phyloP scores from a whole-genome alignment of 2,329 filamentous ascomycete genomes.

The Pyrenophora tritici-repentis region DNA sequence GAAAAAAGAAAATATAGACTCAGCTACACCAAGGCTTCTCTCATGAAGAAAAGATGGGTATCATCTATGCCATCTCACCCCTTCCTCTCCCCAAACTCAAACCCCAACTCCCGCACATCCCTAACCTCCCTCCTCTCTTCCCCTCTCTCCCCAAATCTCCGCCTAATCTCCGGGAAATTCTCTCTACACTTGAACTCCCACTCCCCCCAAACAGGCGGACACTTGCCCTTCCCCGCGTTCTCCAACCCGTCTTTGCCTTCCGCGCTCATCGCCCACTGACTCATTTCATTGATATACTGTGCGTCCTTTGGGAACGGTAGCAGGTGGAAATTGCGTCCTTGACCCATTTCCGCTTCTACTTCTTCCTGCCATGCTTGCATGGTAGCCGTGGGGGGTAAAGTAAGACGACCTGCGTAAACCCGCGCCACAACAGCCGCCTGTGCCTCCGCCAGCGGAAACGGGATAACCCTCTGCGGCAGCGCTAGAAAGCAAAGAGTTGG shows the following conservation, averaged over 20 bases:
- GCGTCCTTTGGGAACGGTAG: slow-evolving; percentile 66
- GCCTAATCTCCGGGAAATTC: slow-evolving; percentile 70
- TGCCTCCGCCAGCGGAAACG: slow-evolving; percentile 78
- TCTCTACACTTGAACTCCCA: slow-evolving; percentile 74
- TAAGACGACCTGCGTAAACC: slow-evolving; percentile 73
- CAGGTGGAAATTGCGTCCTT: slow-evolving; percentile 59
- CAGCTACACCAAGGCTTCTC: too few species aligned
- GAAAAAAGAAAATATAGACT: too few species aligned
- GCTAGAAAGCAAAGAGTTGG: slow-evolving; percentile 79
- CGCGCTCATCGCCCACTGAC: slow-evolving; percentile 63
- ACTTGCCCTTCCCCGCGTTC: slow-evolving; percentile 62
- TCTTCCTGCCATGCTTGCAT: slow-evolving; percentile 72
- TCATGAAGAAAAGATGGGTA: too few species aligned
- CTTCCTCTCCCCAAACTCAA: slow-evolving; percentile 56
- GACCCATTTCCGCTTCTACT: slow-evolving; percentile 51
- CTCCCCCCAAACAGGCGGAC: slow-evolving; percentile 72
- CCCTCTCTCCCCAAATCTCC: slow-evolving; percentile 70
- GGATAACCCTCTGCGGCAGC: slow-evolving; percentile 82
- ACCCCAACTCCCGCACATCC: slow-evolving; percentile 74
- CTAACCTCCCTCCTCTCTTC: slow-evolving; percentile 61
- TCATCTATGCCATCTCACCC: too few species aligned
- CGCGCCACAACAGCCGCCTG: slow-evolving; percentile 79
- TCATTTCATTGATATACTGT: slow-evolving; percentile 70
- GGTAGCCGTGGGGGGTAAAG: slow-evolving; percentile 63
- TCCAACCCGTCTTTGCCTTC: slow-evolving; percentile 45